A percentile compares a stretch with the other conserved stretches of the same genome.
Evolutionary conservation across 106 monocot genomes (phyloP).

Genomic region (Cymbidium sinense): DNA sequence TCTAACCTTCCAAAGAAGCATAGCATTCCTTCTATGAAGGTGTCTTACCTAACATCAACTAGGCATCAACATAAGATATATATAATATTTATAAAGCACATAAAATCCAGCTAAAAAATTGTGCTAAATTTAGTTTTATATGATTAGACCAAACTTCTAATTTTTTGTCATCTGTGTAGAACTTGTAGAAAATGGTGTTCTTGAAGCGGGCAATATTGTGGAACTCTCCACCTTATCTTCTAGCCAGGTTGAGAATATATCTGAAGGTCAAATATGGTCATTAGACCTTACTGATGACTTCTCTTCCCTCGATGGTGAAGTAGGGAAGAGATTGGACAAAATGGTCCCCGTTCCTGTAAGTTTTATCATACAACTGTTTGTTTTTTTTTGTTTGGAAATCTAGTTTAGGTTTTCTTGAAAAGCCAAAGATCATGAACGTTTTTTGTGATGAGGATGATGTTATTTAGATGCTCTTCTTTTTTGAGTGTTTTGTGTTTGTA

Average conservation of each 20-base stretch:
- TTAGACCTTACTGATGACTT: conserved; percentile 63
- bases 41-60: no score
- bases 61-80: no score
- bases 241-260: conserved; percentile 40
- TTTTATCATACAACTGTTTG: not conserved
- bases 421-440: not conserved
- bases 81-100: not conserved
- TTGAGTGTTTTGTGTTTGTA: not conserved
- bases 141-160: not conserved
- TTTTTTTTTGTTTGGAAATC: not conserved
- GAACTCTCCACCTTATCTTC: conserved; percentile 38
- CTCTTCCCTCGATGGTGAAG: conserved; percentile 69
- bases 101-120: not conserved
- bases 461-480: not conserved
- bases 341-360: conserved; percentile 82
- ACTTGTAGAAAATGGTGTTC: conserved; percentile 18
- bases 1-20: not conserved
- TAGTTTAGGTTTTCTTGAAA: not conserved
- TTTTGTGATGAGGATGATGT: not conserved
- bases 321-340: conserved; percentile 72
- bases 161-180: conserved; percentile 3
- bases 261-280: conserved; percentile 25
- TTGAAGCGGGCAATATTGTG: conserved; percentile 14
- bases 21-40: not conserved
- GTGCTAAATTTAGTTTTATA: not conserved